Percentiles rank a stretch among this genome's conserved stretches.
These are phyloP conservation scores for Cladosporium austrohemisphaericum DNA, from an alignment of 2,329 filamentous ascomycete genomes.

Conservation along the genomic window DNA sequence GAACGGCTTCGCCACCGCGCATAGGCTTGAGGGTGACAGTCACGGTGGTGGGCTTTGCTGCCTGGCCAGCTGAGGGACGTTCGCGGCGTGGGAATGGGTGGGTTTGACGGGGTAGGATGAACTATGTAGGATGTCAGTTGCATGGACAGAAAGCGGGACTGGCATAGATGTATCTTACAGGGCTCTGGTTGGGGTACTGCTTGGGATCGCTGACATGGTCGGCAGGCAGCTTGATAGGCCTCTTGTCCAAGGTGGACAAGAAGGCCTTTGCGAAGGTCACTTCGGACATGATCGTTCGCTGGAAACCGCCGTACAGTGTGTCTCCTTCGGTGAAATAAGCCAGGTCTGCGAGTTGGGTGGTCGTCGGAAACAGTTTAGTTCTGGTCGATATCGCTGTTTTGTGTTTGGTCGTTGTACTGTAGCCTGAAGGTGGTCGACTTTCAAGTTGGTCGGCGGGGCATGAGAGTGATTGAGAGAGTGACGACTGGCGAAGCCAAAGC, in stretches of 20 bases:
- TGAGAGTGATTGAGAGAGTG: slow-evolving; percentile 5
- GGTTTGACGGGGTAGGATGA: slow-evolving; percentile 65
- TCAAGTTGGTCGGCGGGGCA: slow-evolving; percentile 1
- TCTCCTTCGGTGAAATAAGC: slow-evolving; percentile 14
- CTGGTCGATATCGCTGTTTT: too few species aligned
- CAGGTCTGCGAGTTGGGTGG: slow-evolving; percentile 11
- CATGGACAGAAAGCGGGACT: background rate
- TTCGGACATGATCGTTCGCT: slow-evolving; percentile 69
- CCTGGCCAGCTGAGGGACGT: slow-evolving; percentile 41
- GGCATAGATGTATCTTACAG: slow-evolving; percentile 56
- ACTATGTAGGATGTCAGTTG: slow-evolving; percentile 44
- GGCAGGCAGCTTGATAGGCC: slow-evolving; percentile 74
- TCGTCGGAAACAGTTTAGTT: too few species aligned
- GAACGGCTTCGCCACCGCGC: slow-evolving; percentile 66
- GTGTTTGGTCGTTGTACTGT: background rate
- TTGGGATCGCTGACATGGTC: slow-evolving; percentile 88
- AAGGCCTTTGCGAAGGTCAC: slow-evolving; percentile 79
- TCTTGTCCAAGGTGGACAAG: slow-evolving; percentile 72
- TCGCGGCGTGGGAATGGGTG: slow-evolving; percentile 48
- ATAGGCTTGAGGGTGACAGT: slow-evolving; percentile 69
- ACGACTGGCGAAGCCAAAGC: background rate
- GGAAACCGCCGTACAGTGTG: slow-evolving; percentile 28
- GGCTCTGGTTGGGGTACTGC: slow-evolving; percentile 68
- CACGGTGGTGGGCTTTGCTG: slow-evolving; percentile 35
- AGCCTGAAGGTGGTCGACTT: background rate